These are phyloP conservation scores for Backusella parvicylindrica DNA, from an alignment of 192 early-diverging fungal species.

Conservation along the genomic window DNA sequence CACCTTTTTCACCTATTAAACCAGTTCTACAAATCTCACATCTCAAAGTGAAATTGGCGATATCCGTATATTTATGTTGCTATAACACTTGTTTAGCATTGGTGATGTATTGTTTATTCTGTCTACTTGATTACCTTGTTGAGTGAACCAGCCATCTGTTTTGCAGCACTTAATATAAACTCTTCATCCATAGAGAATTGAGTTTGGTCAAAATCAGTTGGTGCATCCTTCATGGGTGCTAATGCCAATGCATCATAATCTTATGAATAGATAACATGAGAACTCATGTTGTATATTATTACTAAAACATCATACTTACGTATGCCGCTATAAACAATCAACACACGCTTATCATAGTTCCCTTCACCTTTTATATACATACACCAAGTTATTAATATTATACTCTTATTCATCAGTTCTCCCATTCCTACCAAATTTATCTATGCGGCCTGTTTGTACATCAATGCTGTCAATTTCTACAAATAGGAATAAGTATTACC, in stretches of 20 bases:
- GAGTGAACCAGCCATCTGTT: constrained; percentile 38
- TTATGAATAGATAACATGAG: background rate
- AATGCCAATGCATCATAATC: constrained; percentile 80
- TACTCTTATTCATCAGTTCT: background rate
- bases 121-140: constrained; percentile 44
- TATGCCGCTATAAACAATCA: constrained; percentile 45
- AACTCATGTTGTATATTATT: background rate
- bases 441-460: constrained; percentile 62
- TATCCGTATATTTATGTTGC: constrained; percentile 71
- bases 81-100: constrained; percentile 18
- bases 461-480: constrained; percentile 77
- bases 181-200: constrained; percentile 47
- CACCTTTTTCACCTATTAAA: constrained; percentile 45
- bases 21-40: constrained; percentile 60
- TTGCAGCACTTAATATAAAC: constrained; percentile 31
- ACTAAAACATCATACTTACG: constrained; percentile 34
- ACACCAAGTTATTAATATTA: too few relatives aligned
- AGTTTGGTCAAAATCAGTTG: constrained; percentile 72
- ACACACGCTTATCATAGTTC: constrained; percentile 44
- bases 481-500: background rate
- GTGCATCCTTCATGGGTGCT: constrained; percentile 47
- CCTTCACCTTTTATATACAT: constrained; percentile 43
- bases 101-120: background rate
- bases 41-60: constrained; percentile 65
- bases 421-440: constrained; percentile 62